Conservation (phyloP, 1,139 yeast species). For the Yamadazyma pseudoaaseri region DNA sequence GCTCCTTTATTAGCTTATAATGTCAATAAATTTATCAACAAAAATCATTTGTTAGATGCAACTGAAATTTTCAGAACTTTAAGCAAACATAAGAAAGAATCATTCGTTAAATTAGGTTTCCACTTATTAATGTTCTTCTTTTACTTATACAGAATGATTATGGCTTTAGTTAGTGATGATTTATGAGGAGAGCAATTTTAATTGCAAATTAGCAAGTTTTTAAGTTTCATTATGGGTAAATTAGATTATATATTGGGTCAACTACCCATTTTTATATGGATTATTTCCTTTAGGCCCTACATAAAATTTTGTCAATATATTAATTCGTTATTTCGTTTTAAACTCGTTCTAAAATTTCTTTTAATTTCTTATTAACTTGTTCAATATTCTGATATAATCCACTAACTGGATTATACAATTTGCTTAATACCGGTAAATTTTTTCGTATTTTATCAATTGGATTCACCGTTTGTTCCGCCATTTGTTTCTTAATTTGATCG, state of each 20-base stretch:
- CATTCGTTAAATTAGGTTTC: conserved; percentile 87
- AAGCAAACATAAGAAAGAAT: conserved; percentile 88
- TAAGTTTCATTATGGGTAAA: too few species aligned
- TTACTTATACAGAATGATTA: conserved; percentile 95
- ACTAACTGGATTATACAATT: conserved; percentile 35
- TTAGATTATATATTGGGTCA: too few species aligned
- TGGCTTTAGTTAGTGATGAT: conserved; percentile 81
- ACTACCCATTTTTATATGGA: too few species aligned
- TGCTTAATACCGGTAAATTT: conserved; percentile 17
- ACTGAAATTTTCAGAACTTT: conserved; percentile 97
- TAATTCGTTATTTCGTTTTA: conserved; percentile 2
- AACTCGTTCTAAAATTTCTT: conserved; percentile 5
- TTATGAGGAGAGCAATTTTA: conserved; percentile 2
- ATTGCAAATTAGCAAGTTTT: too few species aligned
- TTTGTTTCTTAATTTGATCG: conserved; percentile 5
- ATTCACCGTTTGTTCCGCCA: conserved; percentile 5
- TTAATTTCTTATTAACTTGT: conserved; percentile 17
- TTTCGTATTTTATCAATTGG: conserved; percentile 13
- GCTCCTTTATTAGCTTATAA: conserved; percentile 85
- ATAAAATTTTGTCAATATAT: conserved; percentile 1
- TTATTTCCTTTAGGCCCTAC: too few species aligned
- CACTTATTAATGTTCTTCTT: conserved; percentile 90
- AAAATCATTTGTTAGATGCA: conserved; percentile 90
- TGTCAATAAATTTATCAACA: conserved; percentile 67
- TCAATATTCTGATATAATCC: conserved; percentile 40